Evolutionary conservation across 2,329 filamentous ascomycete genomes (phyloP), one percentile per base, ranked within the genome.

Genomic region (Fusarium coicis): DNA sequence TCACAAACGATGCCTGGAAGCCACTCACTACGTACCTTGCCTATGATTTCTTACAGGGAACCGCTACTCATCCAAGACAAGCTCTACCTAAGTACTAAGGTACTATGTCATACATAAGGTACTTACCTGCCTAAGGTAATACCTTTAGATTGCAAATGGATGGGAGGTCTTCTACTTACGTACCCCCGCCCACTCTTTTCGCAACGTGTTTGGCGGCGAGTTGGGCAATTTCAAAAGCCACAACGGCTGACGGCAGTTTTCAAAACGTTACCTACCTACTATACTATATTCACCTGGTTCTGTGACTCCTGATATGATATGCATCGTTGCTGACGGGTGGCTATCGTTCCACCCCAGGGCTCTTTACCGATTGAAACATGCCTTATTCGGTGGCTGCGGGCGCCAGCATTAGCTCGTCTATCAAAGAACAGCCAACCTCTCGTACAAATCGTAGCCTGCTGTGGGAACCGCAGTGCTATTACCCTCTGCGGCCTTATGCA

Each of bases 191-290:
- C 66, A 61, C 61, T 67, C 69, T 65, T 72, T 40, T 58, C 34
- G 46, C 65, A 70, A 70, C 69, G 65, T 73, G 70, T 60, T 65
- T 64, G 49, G 58, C 60, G 61, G 37, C 40, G 47, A 70, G 64
- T 50, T 73, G 56, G 28, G 50, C 52, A 60, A 49, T 44, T 63
- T 58, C 26, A 65, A 53, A 70, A 71, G 70, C 70, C 65, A 73
- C 70, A 64, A 55, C 65, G 70, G 70, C 59, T 62, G 52, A 42
- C 60, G 34, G 56, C 70, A 62, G 70, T 70, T 49, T 73, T 55
- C 52, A 28, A 73, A 66, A 55, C 60, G 43, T 28, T 57, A 21
- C 46, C 36, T 66, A 46, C 44, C 14, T 36, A 34, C 32, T 7
- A 30, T 36, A 36, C 34, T 21, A 26, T 63, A 37, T 53, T 43